Base-by-base conservation (phyloP, 2,329 filamentous ascomycete species). In the Apiospora pterosperma region DNA sequence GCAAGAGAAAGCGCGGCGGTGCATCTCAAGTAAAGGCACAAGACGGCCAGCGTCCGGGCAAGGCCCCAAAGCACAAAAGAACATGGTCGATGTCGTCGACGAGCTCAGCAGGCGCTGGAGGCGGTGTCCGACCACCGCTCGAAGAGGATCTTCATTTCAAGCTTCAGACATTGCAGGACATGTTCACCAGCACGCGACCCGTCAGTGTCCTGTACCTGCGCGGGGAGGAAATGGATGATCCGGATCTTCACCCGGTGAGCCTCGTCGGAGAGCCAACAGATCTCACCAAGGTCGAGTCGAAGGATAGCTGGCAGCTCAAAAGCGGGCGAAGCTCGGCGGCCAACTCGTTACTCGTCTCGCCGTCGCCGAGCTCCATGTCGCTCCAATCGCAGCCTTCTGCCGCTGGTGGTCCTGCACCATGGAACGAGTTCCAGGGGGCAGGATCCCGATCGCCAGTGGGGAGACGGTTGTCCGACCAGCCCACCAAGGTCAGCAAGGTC, bases 11-110 rank as follows among this genome's bases (percentile, higher is more conserved):
- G 76, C 81, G 84, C 44, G 81, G 81, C 8, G 83, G 80, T 2
- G 79, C 76, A 2, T 72, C 77, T 1, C 77, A 78, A 25, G 65
- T 68, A n/a, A 86, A 85, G 69, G 69, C 71, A 5, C 81, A 81
- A 68, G 77, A 83, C 67, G 69, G 80, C 73, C 79, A 89, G 75
- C 83, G 92, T 64, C 89, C 91, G 3, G 91, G 91, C n/a, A 97
- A 97, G 76, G 87, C 92, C 0, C 86, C 88, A 28, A 97, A 97
- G 77, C 93, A 97, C 79, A 96, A 97, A 78, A 85, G 95, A 65
- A 97, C 93, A 0, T 97, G 94, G 93, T 97, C 95, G 11, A 92
- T 97, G 85, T 94, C 93, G 28, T 97, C 95, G 6, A 81, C 86
- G 36, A 89, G 88, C 73, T 91, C 89, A 3, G 84, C 83, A 3